phyloP scores from a whole-genome alignment of 1,139 yeast genomes.

The Yamadazyma sp. region DNA sequence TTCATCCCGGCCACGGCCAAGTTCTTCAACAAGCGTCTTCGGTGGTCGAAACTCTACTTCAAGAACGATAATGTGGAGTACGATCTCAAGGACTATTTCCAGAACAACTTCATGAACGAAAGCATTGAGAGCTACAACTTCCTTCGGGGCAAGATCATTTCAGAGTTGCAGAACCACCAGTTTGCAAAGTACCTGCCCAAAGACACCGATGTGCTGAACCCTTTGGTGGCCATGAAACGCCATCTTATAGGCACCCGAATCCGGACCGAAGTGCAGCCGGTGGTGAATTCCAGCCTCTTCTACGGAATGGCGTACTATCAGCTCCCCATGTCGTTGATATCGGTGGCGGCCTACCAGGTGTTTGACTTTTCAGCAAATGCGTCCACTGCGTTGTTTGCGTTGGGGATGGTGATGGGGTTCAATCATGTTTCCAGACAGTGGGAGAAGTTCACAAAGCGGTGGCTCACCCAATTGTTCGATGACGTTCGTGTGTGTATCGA shows the following conservation, averaged over 20 bases:
- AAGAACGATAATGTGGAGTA: slow-evolving; percentile 49
- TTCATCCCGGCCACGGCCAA: slow-evolving; percentile 32
- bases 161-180: slow-evolving; percentile 26
- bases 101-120: slow-evolving; percentile 34
- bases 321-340: slow-evolving; percentile 36
- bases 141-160: slow-evolving; percentile 37
- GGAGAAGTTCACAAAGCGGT: slow-evolving; percentile 28
- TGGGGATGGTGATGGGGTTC: slow-evolving; percentile 48
- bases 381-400: slow-evolving; percentile 32
- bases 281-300: slow-evolving; percentile 31
- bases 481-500: slow-evolving; percentile 37
- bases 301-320: slow-evolving; percentile 39
- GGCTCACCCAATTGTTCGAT: slow-evolving; percentile 36
- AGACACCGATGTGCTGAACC: slow-evolving; percentile 23
- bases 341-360: slow-evolving; percentile 32
- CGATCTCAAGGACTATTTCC: slow-evolving; percentile 42
- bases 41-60: slow-evolving; percentile 48
- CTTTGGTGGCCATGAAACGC: slow-evolving; percentile 32
- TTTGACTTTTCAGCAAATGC: slow-evolving; percentile 37
- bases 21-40: slow-evolving; percentile 32
- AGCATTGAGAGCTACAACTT: slow-evolving; percentile 43
- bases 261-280: slow-evolving; percentile 38
- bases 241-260: slow-evolving; percentile 28
- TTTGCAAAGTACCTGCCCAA: slow-evolving; percentile 18
- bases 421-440: slow-evolving; percentile 43